Conservation (phyloP, 768 basidiomycete genomes). For the Cyclocybe aegerita region DNA sequence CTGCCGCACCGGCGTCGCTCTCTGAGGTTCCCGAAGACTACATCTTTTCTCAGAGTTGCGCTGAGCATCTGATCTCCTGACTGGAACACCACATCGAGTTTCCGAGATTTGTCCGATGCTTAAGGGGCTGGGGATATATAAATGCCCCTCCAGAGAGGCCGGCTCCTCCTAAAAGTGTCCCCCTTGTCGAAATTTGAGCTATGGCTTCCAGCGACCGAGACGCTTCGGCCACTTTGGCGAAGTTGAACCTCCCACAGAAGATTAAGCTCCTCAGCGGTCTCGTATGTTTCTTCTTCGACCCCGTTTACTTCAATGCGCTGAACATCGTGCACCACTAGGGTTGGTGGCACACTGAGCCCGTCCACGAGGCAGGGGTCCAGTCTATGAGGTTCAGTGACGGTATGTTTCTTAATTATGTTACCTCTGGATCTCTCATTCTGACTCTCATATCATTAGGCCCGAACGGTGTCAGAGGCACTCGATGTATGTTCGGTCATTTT, state of each 20-base stretch:
- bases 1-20: not conserved
- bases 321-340: constrained; percentile 27
- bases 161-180: not conserved
- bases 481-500: constrained; percentile 32
- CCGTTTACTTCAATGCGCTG: not conserved
- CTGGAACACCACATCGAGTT: not conserved
- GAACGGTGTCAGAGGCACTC: constrained; percentile 48
- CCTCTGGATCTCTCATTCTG: not conserved
- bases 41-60: not conserved
- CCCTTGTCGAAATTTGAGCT: not conserved
- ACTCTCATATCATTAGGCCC: constrained; percentile 30
- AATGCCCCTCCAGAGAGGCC: not conserved
- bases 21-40: not conserved
- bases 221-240: constrained; percentile 34
- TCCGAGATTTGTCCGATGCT: constrained; percentile 22
- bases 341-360: constrained; percentile 46
- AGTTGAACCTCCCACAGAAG: constrained; percentile 37
- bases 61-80: constrained; percentile 7
- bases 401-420: constrained; percentile 12
- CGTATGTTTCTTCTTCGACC: constrained; percentile 20
- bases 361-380: constrained; percentile 38
- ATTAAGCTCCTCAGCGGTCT: constrained; percentile 44
- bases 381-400: constrained; percentile 49
- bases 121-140: constrained; percentile 2
- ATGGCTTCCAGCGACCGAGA: constrained; percentile 27